Conservation (phyloP, 345 rosid species). For the Corchorus olitorius region DNA sequence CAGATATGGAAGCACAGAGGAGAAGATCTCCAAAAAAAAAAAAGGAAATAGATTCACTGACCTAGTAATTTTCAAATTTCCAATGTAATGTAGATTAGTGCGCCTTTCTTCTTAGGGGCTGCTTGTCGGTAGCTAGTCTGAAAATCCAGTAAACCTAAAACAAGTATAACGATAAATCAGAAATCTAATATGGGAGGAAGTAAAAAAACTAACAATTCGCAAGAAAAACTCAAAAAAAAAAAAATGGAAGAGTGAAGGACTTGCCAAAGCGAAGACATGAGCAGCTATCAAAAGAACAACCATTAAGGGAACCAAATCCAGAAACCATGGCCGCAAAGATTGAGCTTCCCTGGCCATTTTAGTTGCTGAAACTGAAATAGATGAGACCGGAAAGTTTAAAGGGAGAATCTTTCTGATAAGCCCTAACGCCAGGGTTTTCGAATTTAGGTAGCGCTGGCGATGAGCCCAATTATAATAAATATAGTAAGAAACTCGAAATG, state of each 20-base stretch:
- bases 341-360: slow-evolving; percentile 22
- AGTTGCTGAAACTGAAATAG: neutral
- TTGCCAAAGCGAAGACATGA: slow-evolving; percentile 81
- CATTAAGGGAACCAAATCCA: slow-evolving; percentile 61
- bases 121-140: slow-evolving; percentile 17
- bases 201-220: neutral
- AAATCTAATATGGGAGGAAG: neutral
- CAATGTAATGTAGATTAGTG: slow-evolving; percentile 37
- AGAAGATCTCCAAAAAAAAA: neutral
- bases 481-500: too few species aligned
- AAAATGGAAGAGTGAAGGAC: slow-evolving; percentile 15
- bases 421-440: slow-evolving; percentile 20
- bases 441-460: neutral
- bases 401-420: slow-evolving; percentile 15
- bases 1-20: neutral
- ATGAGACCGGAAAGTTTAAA: slow-evolving; percentile 5
- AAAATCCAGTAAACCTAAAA: slow-evolving; percentile 22
- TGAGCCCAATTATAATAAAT: neutral
- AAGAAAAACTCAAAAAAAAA: neutral
- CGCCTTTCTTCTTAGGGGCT: slow-evolving; percentile 44
- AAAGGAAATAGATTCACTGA: neutral
- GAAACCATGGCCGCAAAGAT: slow-evolving; percentile 63
- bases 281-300: slow-evolving; percentile 72
- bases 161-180: neutral
- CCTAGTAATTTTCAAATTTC: slow-evolving; percentile 8